Base-by-base conservation (phyloP, 2,329 filamentous ascomycete species). In the Talaromyces sp. region DNA sequence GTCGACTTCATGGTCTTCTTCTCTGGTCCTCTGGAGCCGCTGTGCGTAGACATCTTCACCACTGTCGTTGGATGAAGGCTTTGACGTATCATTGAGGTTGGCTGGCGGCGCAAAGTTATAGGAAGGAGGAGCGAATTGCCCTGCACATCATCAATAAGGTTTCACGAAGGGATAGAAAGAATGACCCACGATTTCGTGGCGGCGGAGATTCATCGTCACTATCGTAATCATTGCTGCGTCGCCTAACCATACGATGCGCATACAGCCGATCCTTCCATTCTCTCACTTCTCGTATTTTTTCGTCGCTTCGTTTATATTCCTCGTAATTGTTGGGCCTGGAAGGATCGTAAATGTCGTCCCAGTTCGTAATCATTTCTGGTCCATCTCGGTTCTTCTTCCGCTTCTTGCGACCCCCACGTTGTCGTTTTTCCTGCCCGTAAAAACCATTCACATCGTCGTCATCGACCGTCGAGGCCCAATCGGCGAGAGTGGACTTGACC, bases 281-380 rank as follows among this genome's bases (percentile, higher is more conserved):
- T 65, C 87, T 85, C 3, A 93, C 86, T 74, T 96, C 92, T 19
- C 85, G 82, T 66, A 93, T 86, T 73, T 91, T 90, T 78, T 96
- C 93, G 66, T 96, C 92, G 72, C 92, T 95, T 67, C 88, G 84
- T 66, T 91, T 85, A 74, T 95, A 97, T 73, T 94, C 90, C 63
- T 93, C 90, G 59, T 94, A 90, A 69, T 89, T 93, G 47, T 91
- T 96, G 9, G 93, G 93, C 45, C 90, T 83, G 11, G 89, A 83
- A 0, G 92, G 91, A 72, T 97, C 93, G 75, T 97, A 97, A 27
- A 95, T 86, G 74, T 96, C 92, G 75, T 96, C 90, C 93, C 93
- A 97, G 73, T 96, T 89, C n/a, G 84, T 79, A 5, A 79, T 77
- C 35, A 84, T 77, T 56, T 83, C 81, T 6, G 86, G 82, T 68